A percentile compares a stretch with the other conserved stretches of the same genome.
These are phyloP conservation scores for Trebouxia sp. DNA, from an alignment of 139 green algal species.

Conservation along the genomic window DNA sequence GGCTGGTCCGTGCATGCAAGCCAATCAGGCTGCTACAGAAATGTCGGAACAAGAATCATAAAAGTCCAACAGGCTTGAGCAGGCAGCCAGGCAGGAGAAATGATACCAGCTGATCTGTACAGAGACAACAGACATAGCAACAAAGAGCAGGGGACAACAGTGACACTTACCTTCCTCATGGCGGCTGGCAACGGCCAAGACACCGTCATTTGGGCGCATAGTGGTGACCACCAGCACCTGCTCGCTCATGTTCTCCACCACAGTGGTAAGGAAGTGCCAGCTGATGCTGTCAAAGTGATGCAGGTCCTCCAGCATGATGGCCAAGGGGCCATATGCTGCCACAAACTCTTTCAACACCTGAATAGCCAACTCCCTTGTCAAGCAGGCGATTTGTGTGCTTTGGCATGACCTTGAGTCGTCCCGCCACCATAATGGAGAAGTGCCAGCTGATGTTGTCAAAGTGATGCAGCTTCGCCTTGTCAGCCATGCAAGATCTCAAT, in stretches of 20 bases:
- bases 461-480: constrained; percentile 75
- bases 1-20: too few relatives aligned
- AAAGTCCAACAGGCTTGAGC: too few relatives aligned
- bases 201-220: constrained; percentile 50
- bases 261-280: constrained; percentile 58
- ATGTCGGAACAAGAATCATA: too few relatives aligned
- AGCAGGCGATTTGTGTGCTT: too few relatives aligned
- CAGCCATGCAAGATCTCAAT: too few relatives aligned
- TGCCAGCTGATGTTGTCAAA: constrained; percentile 71
- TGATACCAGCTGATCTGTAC: too few relatives aligned
- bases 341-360: constrained; percentile 46
- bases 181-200: constrained; percentile 19
- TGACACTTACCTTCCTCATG: constrained; percentile 16
- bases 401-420: too few relatives aligned
- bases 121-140: too few relatives aligned
- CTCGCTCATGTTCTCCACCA: constrained; percentile 42
- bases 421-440: constrained; percentile 43
- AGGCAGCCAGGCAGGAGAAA: too few relatives aligned
- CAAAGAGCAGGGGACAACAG: too few relatives aligned
- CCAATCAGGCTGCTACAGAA: too few relatives aligned
- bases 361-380: constrained; percentile 54
- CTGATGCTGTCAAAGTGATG: constrained; percentile 72
- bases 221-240: constrained; percentile 58
- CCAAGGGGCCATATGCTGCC: constrained; percentile 57
- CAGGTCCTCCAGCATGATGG: constrained; percentile 74